phyloP scores from a whole-genome alignment of 495 filamentous ascomycete genomes.

The Neurospora sp. region DNA sequence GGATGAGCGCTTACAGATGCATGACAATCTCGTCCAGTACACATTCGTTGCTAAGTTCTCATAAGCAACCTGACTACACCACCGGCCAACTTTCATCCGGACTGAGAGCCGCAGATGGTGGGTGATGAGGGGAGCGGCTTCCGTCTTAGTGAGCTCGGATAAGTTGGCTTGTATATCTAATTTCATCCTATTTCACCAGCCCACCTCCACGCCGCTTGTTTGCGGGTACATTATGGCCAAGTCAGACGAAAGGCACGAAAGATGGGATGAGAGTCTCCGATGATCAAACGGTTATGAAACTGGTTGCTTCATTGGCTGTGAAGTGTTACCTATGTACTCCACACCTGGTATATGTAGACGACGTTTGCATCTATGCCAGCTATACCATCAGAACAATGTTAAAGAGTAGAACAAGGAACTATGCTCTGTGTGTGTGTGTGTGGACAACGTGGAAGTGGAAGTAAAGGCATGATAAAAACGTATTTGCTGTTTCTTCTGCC shows the following conservation, averaged over 20 bases:
- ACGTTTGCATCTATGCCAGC: not conserved
- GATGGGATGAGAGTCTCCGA: not conserved
- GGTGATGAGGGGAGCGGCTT: not conserved
- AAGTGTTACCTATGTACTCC: not conserved
- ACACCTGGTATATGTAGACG: not conserved
- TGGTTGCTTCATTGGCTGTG: not conserved
- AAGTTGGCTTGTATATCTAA: conserved; percentile 3
- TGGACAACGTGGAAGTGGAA: not conserved
- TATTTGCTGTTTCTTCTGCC: not conserved
- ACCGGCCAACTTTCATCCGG: not conserved
- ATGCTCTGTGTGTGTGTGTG: not conserved
- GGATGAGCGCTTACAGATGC: not conserved
- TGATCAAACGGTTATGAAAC: not conserved
- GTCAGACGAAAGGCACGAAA: not conserved
- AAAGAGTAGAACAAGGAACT: not conserved
- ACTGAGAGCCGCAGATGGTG: not conserved
- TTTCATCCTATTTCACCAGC: not conserved
- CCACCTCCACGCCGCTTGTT: not conserved
- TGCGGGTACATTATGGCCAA: not conserved
- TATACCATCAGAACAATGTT: not conserved
- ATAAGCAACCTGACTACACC: not conserved
- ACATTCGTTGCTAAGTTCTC: not conserved
- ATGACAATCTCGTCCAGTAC: not conserved
- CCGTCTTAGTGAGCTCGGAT: not conserved
- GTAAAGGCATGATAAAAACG: not conserved